These are phyloP conservation scores for Endocladia muricata DNA, from an alignment of 31 red algal species.

Conservation along the genomic window DNA sequence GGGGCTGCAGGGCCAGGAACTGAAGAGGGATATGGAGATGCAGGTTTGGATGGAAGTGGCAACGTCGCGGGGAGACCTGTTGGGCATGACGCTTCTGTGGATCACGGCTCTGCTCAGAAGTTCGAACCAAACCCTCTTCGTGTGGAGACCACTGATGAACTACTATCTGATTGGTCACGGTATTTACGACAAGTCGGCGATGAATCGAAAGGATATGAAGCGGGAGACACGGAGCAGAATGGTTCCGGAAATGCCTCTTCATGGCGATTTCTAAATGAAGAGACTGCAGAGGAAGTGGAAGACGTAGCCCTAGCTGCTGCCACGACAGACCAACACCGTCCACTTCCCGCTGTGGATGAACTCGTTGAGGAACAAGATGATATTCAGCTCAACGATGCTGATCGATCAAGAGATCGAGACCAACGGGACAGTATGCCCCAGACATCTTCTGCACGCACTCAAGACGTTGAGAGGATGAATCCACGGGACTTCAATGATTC, in stretches of 20 bases:
- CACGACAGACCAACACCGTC: conserved; percentile 67
- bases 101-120: too few species aligned
- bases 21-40: too few species aligned
- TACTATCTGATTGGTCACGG: conserved; percentile 17
- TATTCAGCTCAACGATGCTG: background rate
- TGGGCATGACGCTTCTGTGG: background rate
- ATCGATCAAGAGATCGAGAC: too few species aligned
- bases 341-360: conserved; percentile 19
- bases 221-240: background rate
- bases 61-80: too few species aligned
- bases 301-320: conserved; percentile 27
- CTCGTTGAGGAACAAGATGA: background rate
- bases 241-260: background rate
- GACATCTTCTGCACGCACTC: too few species aligned
- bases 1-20: too few species aligned
- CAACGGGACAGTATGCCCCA: too few species aligned
- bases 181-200: conserved; percentile 11
- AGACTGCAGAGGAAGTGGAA: conserved; percentile 17
- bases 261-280: conserved; percentile 1
- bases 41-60: too few species aligned
- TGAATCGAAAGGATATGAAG: conserved; percentile 14
- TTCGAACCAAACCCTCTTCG: conserved; percentile 15
- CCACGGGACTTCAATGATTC: too few species aligned
- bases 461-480: too few species aligned
- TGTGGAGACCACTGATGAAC: conserved; percentile 25